Evolutionary conservation across 1,284 basidiomycete species (phyloP).

Genomic region (Boletus hoseneyae): DNA sequence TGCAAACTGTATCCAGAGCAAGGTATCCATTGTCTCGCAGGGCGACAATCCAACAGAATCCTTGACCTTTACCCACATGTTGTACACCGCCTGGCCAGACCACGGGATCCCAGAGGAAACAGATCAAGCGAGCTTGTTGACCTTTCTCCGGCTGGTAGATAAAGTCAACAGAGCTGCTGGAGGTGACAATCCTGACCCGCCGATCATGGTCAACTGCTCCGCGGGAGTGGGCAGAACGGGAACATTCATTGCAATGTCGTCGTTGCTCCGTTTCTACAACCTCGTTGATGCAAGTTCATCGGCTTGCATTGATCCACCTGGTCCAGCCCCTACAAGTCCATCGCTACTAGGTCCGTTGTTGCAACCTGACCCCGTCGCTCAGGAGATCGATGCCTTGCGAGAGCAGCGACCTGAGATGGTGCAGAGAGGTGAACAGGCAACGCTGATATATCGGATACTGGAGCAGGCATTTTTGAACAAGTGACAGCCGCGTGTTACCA

Average conservation of each 20-base stretch:
- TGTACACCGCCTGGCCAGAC: slow-evolving; percentile 81
- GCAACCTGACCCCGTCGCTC: slow-evolving; percentile 54
- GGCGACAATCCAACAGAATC: slow-evolving; percentile 32
- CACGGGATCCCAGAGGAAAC: slow-evolving; percentile 66
- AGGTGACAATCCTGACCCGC: slow-evolving; percentile 52
- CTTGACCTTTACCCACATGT: slow-evolving; percentile 63
- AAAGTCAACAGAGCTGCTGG: slow-evolving; percentile 43
- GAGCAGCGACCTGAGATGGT: slow-evolving; percentile 84
- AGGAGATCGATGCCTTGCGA: slow-evolving; percentile 72
- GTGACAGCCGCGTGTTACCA: slow-evolving; percentile 2
- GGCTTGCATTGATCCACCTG: slow-evolving; percentile 21
- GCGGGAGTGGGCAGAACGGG: slow-evolving; percentile 92
- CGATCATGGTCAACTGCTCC: slow-evolving; percentile 81
- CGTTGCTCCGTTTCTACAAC: slow-evolving; percentile 58
- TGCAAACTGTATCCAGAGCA: slow-evolving; percentile 63
- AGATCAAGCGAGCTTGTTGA: slow-evolving; percentile 54
- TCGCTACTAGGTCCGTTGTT: slow-evolving; percentile 60
- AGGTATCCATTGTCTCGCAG: slow-evolving; percentile 35
- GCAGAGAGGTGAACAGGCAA: slow-evolving; percentile 64
- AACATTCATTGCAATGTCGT: slow-evolving; percentile 77
- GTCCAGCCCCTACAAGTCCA: slow-evolving; percentile 26
- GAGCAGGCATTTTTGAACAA: slow-evolving; percentile 34
- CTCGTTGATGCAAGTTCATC: slow-evolving; percentile 38
- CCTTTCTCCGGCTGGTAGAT: slow-evolving; percentile 64
- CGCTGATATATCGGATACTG: slow-evolving; percentile 65